These are phyloP conservation scores for Fusarium hostae DNA, from an alignment of 2,329 filamentous ascomycete genomes.

Conservation along the genomic window DNA sequence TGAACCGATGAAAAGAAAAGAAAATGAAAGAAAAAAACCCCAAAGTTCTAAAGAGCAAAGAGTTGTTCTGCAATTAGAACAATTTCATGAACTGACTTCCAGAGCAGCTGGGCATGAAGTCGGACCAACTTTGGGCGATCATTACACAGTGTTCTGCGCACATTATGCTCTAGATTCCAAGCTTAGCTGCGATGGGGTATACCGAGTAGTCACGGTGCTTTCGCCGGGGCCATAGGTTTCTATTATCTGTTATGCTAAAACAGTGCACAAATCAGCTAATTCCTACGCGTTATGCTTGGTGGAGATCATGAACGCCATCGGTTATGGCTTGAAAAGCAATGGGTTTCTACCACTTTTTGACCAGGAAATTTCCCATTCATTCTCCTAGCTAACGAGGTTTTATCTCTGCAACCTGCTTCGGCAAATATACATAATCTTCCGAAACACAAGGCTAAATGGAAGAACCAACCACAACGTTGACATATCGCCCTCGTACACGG, in stretches of 20 bases:
- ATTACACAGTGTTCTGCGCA: constrained; percentile 31
- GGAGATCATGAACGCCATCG: constrained; percentile 22
- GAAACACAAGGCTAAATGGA: constrained; percentile 2
- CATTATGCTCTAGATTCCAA: neutral
- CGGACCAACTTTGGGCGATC: constrained; percentile 17
- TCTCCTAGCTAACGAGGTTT: neutral
- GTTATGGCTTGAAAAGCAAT: constrained; percentile 31
- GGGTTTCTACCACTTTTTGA: neutral
- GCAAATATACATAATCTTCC: neutral
- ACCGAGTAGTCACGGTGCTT: neutral
- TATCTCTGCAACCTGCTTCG: neutral
- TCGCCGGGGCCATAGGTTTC: neutral
- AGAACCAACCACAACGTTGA: constrained; percentile 3
- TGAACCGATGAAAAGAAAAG: neutral
- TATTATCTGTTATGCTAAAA: constrained; percentile 47
- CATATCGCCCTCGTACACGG: constrained; percentile 48
- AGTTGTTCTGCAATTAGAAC: too few species aligned
- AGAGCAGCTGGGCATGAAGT: neutral
- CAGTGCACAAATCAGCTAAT: constrained; percentile 33
- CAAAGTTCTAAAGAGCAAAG: neutral
- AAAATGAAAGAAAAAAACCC: neutral
- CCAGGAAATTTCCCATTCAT: neutral
- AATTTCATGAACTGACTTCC: neutral
- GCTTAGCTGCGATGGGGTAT: constrained; percentile 20
- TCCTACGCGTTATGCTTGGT: constrained; percentile 47